Percentiles rank a stretch among this genome's conserved stretches.
These are phyloP conservation scores for Colletotrichum sp. DNA, from an alignment of 2,329 filamentous ascomycete genomes.

Conservation along the genomic window DNA sequence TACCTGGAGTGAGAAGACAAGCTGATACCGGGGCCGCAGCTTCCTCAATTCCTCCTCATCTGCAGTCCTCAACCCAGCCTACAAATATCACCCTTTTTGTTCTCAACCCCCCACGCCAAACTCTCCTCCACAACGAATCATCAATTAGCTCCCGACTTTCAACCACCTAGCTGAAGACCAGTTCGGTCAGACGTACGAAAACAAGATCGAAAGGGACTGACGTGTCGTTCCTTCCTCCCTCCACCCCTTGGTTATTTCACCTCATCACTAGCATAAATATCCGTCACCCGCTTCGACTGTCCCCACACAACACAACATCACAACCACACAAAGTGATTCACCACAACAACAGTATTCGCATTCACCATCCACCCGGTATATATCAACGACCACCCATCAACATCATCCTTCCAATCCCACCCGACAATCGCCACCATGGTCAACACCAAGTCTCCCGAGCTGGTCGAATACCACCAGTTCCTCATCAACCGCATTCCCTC, in stretches of 20 bases:
- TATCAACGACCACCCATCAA: neutral
- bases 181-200: neutral
- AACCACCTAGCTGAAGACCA: neutral
- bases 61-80: neutral
- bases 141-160: neutral
- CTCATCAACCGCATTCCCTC: neutral
- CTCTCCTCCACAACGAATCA: neutral
- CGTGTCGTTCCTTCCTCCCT: neutral
- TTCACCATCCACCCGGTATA: neutral
- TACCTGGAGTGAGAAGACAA: neutral
- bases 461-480: neutral
- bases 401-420: neutral
- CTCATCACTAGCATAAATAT: neutral
- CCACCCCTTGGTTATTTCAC: neutral
- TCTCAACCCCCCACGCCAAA: neutral
- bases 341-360: neutral
- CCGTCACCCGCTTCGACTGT: neutral
- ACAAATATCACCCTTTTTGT: neutral
- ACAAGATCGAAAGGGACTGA: neutral
- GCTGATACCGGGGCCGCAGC: neutral
- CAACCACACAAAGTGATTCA: neutral
- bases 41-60: neutral
- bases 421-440: neutral
- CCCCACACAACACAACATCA: neutral
- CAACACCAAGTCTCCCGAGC: neutral